phyloP scores from a whole-genome alignment of 2,329 filamentous ascomycete genomes.

The Fonsecaea multimorphosa region DNA sequence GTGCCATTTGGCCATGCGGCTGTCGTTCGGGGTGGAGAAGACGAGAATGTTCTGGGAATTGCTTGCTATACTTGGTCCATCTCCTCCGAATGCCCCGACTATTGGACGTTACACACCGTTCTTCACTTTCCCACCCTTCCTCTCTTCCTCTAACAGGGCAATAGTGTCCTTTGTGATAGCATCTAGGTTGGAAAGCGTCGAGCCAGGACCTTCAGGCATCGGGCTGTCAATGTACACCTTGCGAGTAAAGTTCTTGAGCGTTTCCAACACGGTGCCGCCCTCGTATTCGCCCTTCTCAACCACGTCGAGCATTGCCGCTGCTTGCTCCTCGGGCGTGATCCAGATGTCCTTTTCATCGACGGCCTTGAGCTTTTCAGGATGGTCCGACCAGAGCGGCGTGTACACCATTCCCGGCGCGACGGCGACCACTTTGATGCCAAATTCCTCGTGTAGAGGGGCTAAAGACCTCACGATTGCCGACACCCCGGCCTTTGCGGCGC shows the following conservation, averaged over 20 bases:
- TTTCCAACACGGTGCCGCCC: conserved; percentile 60
- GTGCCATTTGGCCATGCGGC: not conserved
- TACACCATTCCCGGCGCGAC: conserved; percentile 66
- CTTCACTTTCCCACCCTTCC: conserved; percentile 4
- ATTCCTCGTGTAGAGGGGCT: conserved; percentile 52
- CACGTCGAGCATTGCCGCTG: conserved; percentile 47
- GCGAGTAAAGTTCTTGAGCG: conserved; percentile 58
- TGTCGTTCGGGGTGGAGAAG: not conserved
- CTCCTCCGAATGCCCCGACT: not conserved
- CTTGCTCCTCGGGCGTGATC: conserved; percentile 67
- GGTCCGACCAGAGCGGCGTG: conserved; percentile 66
- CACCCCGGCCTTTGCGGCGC: conserved; percentile 57
- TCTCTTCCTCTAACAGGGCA: conserved; percentile 15
- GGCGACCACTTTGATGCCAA: conserved; percentile 64
- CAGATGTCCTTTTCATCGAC: conserved; percentile 59
- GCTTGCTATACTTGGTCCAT: not conserved
- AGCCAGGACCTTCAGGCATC: conserved; percentile 15
- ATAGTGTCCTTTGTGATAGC: conserved; percentile 10
- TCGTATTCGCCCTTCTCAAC: conserved; percentile 52
- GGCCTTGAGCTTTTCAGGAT: conserved; percentile 64
- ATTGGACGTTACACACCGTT: conserved; percentile 1
- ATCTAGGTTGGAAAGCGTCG: conserved; percentile 11
- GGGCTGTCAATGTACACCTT: conserved; percentile 48
- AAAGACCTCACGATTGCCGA: conserved; percentile 58
- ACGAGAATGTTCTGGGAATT: not conserved